Conservation (phyloP, 2,329 filamentous ascomycete species). For the Arachnopeziza araneosa region DNA sequence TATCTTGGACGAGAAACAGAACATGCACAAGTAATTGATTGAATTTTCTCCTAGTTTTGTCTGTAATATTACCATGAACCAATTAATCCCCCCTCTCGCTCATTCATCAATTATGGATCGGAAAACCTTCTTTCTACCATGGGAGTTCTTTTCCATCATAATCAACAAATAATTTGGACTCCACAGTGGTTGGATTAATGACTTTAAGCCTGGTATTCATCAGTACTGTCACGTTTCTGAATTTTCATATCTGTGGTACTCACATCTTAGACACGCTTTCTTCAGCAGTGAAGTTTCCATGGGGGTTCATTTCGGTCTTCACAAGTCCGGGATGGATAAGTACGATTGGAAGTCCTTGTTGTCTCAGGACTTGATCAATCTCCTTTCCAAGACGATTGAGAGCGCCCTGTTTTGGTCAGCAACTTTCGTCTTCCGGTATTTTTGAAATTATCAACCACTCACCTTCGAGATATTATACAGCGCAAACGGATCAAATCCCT, state of each 20-base stretch:
- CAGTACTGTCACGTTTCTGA: not conserved
- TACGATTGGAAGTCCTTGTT: slow-evolving; percentile 3
- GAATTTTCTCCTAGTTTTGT: too few relatives aligned
- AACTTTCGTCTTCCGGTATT: too few relatives aligned
- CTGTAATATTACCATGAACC: too few relatives aligned
- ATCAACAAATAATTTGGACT: not conserved
- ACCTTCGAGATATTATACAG: not conserved
- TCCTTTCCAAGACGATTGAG: slow-evolving; percentile 7
- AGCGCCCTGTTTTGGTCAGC: not conserved
- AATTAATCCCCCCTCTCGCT: too few relatives aligned
- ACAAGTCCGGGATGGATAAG: slow-evolving; percentile 7
- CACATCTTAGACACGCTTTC: not conserved
- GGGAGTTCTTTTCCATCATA: not conserved
- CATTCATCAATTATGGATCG: too few relatives aligned
- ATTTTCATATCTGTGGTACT: not conserved
- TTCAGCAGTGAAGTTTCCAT: not conserved
- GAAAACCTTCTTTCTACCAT: not conserved
- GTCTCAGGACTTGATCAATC: slow-evolving; percentile 5
- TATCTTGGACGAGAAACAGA: too few relatives aligned
- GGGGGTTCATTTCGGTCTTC: slow-evolving; percentile 6
- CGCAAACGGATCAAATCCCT: not conserved
- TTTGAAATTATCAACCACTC: not conserved
- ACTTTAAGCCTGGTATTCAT: not conserved
- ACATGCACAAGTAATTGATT: too few relatives aligned
- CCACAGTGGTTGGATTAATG: not conserved